A percentile compares a stretch with the other conserved stretches of the same genome.
Evolutionary conservation across 139 green algal species (phyloP).

Genomic region (Prasinococcaceae sp.): DNA sequence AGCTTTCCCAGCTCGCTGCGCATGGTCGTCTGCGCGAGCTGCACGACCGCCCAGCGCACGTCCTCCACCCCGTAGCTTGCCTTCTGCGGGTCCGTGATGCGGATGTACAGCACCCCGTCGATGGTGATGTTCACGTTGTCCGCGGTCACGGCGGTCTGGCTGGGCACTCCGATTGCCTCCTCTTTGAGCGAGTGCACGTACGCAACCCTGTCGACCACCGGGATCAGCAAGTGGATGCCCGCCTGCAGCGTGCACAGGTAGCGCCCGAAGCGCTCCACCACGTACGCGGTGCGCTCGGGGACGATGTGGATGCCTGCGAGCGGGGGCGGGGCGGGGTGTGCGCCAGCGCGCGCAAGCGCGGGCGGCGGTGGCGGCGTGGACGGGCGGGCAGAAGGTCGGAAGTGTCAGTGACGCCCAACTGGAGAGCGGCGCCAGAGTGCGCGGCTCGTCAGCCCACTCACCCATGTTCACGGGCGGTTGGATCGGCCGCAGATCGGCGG

Average conservation of each 20-base stretch:
- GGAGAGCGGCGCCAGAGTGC: no score
- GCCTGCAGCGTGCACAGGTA: constrained; percentile 58
- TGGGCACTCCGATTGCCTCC: constrained; percentile 65
- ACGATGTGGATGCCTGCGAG: constrained; percentile 62
- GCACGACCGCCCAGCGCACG: constrained; percentile 71
- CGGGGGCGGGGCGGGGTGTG: no score
- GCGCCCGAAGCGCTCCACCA: constrained; percentile 74
- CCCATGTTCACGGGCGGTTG: no score
- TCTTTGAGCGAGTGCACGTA: constrained; percentile 47
- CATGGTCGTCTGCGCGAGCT: constrained; percentile 94
- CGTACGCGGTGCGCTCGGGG: constrained; percentile 61
- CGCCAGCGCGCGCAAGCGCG: no score
- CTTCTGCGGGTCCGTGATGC: constrained; percentile 59
- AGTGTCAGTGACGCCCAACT: no score
- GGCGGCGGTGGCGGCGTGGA: no score
- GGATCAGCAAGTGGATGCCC: constrained; percentile 88
- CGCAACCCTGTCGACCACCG: constrained; percentile 40
- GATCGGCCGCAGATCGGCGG: no score
- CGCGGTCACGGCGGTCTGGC: constrained; percentile 88
- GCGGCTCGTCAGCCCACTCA: no score
- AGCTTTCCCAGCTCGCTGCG: constrained; percentile 93
- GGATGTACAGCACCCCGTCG: constrained; percentile 91
- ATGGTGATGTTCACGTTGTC: constrained; percentile 95
- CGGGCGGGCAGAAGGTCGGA: no score
- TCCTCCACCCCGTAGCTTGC: constrained; percentile 91